Conservation (phyloP, 805 yeast genomes). For the Hanseniaspora nectarophila region DNA sequence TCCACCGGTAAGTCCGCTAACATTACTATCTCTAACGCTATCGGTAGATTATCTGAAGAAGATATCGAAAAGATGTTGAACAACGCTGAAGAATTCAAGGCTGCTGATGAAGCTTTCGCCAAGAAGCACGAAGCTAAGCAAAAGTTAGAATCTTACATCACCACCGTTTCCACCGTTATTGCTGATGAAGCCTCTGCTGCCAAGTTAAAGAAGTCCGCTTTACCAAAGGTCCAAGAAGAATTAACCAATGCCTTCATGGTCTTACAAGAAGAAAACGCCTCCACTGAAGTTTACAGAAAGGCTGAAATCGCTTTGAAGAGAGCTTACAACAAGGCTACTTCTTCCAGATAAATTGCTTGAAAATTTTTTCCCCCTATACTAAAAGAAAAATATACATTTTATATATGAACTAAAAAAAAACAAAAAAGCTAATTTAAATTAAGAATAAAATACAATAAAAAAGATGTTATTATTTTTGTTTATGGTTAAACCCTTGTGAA, state of each 20-base stretch:
- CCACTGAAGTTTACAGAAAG: slow-evolving; percentile 97
- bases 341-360: slow-evolving; percentile 62
- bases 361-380: slow-evolving; percentile 20
- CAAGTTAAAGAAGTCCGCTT: slow-evolving; percentile 92
- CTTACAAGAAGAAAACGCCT: slow-evolving; percentile 88
- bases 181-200: slow-evolving; percentile 97
- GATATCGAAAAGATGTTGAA: slow-evolving; percentile 97
- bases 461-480: no score
- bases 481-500: no score
- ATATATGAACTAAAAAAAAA: slow-evolving; percentile 1
- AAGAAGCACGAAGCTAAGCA: slow-evolving; percentile 99
- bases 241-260: slow-evolving; percentile 96
- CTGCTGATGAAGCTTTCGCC: slow-evolving; percentile 98
- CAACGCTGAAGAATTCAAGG: slow-evolving; percentile 98
- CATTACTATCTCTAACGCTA: slow-evolving; percentile 97
- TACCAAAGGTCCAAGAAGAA: slow-evolving; percentile 95
- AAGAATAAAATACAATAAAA: background rate
- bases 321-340: slow-evolving; percentile 98
- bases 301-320: slow-evolving; percentile 98
- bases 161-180: slow-evolving; percentile 87
- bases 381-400: background rate
- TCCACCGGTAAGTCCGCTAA: slow-evolving; percentile 97
- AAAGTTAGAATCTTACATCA: slow-evolving; percentile 96
- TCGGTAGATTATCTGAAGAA: slow-evolving; percentile 92
- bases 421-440: background rate